Conservation (phyloP, 495 filamentous ascomycete genomes). For the Lepidopterella palustris region DNA sequence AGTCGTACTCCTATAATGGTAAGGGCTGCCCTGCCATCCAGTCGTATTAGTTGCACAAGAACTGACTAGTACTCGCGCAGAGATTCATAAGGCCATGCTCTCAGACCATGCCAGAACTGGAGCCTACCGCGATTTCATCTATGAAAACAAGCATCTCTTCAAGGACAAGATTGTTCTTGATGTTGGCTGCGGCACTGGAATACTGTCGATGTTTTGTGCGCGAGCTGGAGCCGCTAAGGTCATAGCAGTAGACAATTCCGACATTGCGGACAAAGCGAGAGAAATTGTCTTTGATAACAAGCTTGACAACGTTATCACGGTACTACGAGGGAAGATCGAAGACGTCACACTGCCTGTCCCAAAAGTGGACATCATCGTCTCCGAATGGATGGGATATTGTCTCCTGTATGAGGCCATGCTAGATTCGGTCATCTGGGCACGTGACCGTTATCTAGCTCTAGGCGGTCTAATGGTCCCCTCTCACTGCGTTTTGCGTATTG, state of each 20-base stretch:
- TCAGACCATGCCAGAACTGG: constrained; percentile 65
- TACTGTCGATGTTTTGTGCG: constrained; percentile 91
- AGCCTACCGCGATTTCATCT: constrained; percentile 64
- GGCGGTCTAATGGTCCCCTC: constrained; percentile 84
- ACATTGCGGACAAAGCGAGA: constrained; percentile 80
- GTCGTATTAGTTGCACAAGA: neutral
- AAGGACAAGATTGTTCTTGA: constrained; percentile 86
- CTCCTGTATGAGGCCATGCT: constrained; percentile 93
- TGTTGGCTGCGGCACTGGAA: constrained; percentile 88
- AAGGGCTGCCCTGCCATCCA: constrained; percentile 20
- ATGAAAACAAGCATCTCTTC: constrained; percentile 83
- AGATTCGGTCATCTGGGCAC: constrained; percentile 82
- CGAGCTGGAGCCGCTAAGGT: constrained; percentile 84
- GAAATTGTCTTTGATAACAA: constrained; percentile 80
- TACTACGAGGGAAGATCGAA: constrained; percentile 84
- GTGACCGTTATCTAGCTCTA: constrained; percentile 73
- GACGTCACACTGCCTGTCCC: constrained; percentile 69
- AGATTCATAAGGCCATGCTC: constrained; percentile 90
- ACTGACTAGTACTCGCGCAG: constrained; percentile 36
- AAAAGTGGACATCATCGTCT: constrained; percentile 90
- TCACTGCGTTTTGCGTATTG: constrained; percentile 78
- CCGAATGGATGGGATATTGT: constrained; percentile 97
- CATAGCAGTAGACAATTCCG: constrained; percentile 88
- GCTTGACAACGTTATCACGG: constrained; percentile 71
- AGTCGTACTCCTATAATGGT: constrained; percentile 74